Base-by-base conservation (phyloP, 2,329 filamentous ascomycete species). In the Monosporascus sp. region DNA sequence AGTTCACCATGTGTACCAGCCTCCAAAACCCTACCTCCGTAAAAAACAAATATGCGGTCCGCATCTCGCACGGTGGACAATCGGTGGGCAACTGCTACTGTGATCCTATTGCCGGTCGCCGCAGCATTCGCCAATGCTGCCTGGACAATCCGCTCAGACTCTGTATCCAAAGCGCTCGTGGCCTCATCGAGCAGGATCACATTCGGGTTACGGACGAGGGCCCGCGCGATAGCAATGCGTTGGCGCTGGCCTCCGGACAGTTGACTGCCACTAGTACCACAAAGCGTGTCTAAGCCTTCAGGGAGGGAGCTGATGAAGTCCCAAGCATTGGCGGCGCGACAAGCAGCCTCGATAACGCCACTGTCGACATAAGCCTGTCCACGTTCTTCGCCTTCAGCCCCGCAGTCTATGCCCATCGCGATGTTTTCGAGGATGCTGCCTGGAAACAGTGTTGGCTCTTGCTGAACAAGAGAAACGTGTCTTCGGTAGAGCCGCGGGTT, bases 31-130 rank as follows among this genome's bases (percentile, higher is more conserved):
- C 66, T 70, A 18, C 77, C 77, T 7, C 73, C 67, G 6, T 79
- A 76, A 60, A 85, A 79, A 0, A 85, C 80, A 56, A 78, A 82
- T 35, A 85, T 85, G 2, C 72, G 65, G 63, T 84, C 79, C 27
- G 78, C 69, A 37, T 73, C 63, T 31, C 68, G 62, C 41, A 65
- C 57, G 7, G 63, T 65, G 3, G 60, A 61, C 17, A 65, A 49
- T 1, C 62, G 56, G 25, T 65, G 63, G 8, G 63, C 63, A 18
- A 65, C 61, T 1, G 57, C 59, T 24, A 65, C 59, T 2, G 61
- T 64, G 5, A 59, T 63, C 6, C 59, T 56, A 17, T 55, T 52
- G 6, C 43, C 54, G 9, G 39, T 27, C 3, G 51, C 15, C 4
- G 54, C 55, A 1, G 52, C 55, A 2, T 43, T 22, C 1, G 45